phyloP scores from a whole-genome alignment of 768 basidiomycete species.

The Macrolepiota dolichaula region DNA sequence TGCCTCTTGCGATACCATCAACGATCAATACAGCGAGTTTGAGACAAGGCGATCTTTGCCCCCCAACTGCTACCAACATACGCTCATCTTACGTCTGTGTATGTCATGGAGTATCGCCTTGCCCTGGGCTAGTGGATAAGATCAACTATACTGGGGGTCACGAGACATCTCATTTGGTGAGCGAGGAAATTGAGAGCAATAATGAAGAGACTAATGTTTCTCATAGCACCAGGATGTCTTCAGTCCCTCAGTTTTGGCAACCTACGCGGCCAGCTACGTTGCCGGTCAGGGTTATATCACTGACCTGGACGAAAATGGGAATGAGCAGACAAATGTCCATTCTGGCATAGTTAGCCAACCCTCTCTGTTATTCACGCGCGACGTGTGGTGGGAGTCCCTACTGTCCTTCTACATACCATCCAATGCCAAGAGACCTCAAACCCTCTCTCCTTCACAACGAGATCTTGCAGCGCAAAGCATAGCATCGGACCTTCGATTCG shows the following conservation, averaged over 20 bases:
- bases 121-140: slow-evolving; percentile 18
- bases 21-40: background rate
- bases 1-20: background rate
- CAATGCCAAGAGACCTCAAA: slow-evolving; percentile 25
- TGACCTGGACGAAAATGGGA: slow-evolving; percentile 27
- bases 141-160: background rate
- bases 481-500: slow-evolving; percentile 55
- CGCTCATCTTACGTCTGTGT: slow-evolving; percentile 21
- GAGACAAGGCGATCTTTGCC: background rate
- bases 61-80: slow-evolving; percentile 12
- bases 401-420: slow-evolving; percentile 49
- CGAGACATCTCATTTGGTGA: background rate
- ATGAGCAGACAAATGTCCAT: slow-evolving; percentile 19
- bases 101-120: slow-evolving; percentile 29
- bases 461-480: slow-evolving; percentile 43
- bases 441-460: slow-evolving; percentile 39
- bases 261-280: background rate
- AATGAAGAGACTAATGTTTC: background rate
- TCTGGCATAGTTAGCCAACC: slow-evolving; percentile 50
- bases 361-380: slow-evolving; percentile 62
- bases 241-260: slow-evolving; percentile 19
- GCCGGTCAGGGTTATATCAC: slow-evolving; percentile 21
- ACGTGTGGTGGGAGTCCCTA: slow-evolving; percentile 79
- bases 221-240: slow-evolving; percentile 15
- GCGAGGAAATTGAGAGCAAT: background rate